Conservation (phyloP, 129 eudicot genomes). For the Centella asiatica region DNA sequence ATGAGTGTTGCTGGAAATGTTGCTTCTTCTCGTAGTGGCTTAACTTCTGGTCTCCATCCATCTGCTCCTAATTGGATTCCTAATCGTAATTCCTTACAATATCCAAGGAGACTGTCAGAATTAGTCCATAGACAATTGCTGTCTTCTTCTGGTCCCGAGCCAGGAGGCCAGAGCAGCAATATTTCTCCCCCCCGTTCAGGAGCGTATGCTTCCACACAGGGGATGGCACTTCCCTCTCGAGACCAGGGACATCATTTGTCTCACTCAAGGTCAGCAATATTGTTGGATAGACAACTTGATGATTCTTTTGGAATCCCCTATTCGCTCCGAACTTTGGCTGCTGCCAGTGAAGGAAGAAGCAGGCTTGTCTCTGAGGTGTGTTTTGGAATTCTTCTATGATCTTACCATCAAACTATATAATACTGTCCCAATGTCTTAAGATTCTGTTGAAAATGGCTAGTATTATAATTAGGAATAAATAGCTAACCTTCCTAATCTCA, state of each 20-base stretch:
- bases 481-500: too few relatives aligned
- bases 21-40: conserved; percentile 36
- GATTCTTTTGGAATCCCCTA: conserved; percentile 51
- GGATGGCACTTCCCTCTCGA: conserved; percentile 33
- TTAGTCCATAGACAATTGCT: conserved; percentile 47
- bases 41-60: conserved; percentile 21
- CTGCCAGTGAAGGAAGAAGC: conserved; percentile 81
- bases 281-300: conserved; percentile 44
- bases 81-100: conserved; percentile 41
- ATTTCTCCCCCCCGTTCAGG: conserved; percentile 28
- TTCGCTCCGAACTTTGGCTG: conserved; percentile 49
- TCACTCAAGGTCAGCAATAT: conserved; percentile 33
- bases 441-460: not conserved
- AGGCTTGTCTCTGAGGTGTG: conserved; percentile 81
- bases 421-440: not conserved
- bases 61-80: conserved; percentile 29
- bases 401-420: not conserved
- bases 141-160: conserved; percentile 41
- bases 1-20: conserved; percentile 23
- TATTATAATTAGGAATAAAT: not conserved
- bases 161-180: conserved; percentile 32
- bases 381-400: not conserved
- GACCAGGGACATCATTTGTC: conserved; percentile 33
- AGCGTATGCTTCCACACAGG: conserved; percentile 34
- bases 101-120: conserved; percentile 68